These are phyloP conservation scores for Brassica balearica DNA, from an alignment of 441 rosid genomes.

Conservation along the genomic window DNA sequence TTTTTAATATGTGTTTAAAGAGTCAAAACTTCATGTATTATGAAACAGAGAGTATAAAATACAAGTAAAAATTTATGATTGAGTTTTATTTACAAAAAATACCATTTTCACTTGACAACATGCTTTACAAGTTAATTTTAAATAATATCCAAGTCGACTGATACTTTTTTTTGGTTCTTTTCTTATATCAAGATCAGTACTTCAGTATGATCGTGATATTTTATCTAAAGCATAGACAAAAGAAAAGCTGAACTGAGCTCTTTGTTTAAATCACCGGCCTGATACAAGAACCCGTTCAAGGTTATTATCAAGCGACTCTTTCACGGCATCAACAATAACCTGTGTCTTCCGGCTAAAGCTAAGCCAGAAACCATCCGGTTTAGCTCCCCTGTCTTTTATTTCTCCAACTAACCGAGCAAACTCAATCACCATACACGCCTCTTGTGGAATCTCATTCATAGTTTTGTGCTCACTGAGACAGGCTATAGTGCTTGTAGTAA, in stretches of 20 bases:
- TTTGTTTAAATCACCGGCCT: conserved; percentile 14
- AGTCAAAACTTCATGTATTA: no score
- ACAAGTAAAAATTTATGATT: no score
- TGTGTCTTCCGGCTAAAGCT: conserved; percentile 71
- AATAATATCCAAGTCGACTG: background rate
- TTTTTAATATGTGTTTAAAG: no score
- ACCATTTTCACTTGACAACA: no score
- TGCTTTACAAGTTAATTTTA: no score
- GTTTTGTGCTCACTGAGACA: conserved; percentile 56
- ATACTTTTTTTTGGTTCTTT: background rate
- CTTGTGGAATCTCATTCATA: conserved; percentile 63
- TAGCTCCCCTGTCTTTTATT: conserved; percentile 57
- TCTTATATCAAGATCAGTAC: background rate
- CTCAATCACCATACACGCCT: conserved; percentile 75
- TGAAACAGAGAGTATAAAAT: no score
- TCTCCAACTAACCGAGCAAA: conserved; percentile 63
- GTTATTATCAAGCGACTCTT: conserved; percentile 61
- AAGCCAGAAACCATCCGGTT: conserved; percentile 72
- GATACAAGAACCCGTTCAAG: conserved; percentile 53
- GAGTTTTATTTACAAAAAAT: no score
- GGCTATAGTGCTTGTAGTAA: conserved; percentile 12
- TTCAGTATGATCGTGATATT: background rate
- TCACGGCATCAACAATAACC: conserved; percentile 68
- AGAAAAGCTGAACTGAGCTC: background rate
- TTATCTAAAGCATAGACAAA: background rate